A percentile compares a stretch with the other conserved stretches of the same genome.
Conservation (phyloP, 306 rosid species). For the Mimosa pudica region DNA sequence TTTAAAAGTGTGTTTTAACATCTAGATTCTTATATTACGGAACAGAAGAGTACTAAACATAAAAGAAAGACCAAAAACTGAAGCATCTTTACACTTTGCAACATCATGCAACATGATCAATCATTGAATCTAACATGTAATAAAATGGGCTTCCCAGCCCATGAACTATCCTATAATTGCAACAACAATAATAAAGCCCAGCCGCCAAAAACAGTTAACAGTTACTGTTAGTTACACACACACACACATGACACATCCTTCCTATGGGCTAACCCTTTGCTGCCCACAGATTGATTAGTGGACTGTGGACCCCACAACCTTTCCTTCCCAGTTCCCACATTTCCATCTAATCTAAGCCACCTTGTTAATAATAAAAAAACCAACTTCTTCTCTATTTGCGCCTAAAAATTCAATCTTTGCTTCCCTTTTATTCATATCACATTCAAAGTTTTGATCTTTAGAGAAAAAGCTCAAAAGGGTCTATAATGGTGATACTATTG, state of each 20-base stretch:
- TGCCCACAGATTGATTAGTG: neutral
- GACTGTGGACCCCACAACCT: neutral
- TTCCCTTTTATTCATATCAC: neutral
- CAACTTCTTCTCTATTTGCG: neutral
- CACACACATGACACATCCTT: neutral
- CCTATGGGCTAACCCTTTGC: neutral
- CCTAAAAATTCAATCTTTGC: neutral
- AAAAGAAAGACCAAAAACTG: too few species aligned
- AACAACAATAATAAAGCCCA: neutral
- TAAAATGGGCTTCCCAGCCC: neutral
- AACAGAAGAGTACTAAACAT: neutral
- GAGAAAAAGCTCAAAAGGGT: neutral
- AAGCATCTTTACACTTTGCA: neutral
- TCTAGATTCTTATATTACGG: too few species aligned
- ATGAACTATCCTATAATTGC: neutral
- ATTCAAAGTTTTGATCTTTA: neutral
- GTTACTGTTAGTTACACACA: slow-evolving; percentile 17
- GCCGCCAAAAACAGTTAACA: neutral
- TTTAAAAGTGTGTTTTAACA: too few species aligned
- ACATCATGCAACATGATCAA: neutral
- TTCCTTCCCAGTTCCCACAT: too few species aligned
- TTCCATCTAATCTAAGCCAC: neutral
- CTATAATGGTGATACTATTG: slow-evolving; percentile 64
- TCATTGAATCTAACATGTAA: neutral
- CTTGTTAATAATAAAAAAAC: neutral